These are phyloP conservation scores for Sphaerulina musiva DNA, from an alignment of 2,329 filamentous ascomycete species.

Conservation along the genomic window DNA sequence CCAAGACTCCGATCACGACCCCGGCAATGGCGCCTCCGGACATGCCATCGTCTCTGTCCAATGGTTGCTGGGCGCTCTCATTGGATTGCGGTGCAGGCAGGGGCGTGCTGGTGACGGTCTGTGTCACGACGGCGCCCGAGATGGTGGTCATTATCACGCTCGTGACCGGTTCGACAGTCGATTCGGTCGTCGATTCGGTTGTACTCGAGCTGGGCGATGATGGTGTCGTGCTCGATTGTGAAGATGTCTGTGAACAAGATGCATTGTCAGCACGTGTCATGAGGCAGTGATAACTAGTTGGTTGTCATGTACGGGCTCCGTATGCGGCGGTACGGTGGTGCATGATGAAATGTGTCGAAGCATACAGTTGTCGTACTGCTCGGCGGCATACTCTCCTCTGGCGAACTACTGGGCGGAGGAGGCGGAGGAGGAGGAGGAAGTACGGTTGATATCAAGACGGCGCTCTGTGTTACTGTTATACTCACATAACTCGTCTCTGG, in stretches of 20 bases:
- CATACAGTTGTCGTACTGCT: slow-evolving; percentile 22
- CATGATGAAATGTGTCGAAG: slow-evolving; percentile 23
- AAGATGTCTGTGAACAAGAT: slow-evolving; percentile 4
- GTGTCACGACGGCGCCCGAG: slow-evolving; percentile 39
- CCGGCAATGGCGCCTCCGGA: slow-evolving; percentile 41
- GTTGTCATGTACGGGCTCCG: slow-evolving; percentile 5
- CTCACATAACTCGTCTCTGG: slow-evolving; percentile 28
- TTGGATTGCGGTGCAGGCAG: slow-evolving; percentile 19
- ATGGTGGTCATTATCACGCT: slow-evolving; percentile 39
- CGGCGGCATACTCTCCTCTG: not conserved
- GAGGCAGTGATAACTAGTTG: slow-evolving; percentile 6
- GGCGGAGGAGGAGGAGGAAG: slow-evolving; percentile 11
- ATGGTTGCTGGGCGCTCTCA: slow-evolving; percentile 19
- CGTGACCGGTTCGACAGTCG: slow-evolving; percentile 27
- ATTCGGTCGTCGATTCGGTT: slow-evolving; percentile 18
- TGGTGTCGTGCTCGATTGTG: slow-evolving; percentile 13
- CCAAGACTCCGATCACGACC: slow-evolving; percentile 40
- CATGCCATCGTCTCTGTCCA: slow-evolving; percentile 22
- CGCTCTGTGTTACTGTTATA: slow-evolving; percentile 26
- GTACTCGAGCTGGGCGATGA: slow-evolving; percentile 19
- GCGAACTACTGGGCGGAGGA: too few species aligned
- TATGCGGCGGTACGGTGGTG: slow-evolving; percentile 10
- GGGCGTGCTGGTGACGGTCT: slow-evolving; percentile 40
- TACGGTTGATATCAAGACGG: slow-evolving; percentile 26
- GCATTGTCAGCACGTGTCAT: slow-evolving; percentile 16